Conservation (phyloP, 176 grass and related monocot species). For the Musa beccarii region DNA sequence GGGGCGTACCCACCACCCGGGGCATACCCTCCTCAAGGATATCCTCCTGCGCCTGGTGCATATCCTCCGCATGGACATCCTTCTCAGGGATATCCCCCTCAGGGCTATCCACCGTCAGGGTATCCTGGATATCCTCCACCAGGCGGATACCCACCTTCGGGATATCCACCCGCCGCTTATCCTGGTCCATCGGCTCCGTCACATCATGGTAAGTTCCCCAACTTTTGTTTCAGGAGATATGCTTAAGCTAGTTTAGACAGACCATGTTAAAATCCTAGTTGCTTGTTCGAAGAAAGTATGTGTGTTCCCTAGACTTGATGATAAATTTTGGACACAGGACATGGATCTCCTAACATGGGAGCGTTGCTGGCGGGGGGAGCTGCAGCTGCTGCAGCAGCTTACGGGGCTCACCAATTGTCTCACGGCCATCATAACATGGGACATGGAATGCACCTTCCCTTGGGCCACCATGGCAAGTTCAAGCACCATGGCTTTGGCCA, state of each 20-base stretch:
- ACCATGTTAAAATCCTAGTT: neutral
- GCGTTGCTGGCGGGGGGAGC: constrained; percentile 42
- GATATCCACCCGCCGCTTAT: constrained; percentile 33
- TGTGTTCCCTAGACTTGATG: neutral
- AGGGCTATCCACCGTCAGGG: constrained; percentile 35
- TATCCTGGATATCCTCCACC: constrained; percentile 3
- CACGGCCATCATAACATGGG: constrained; percentile 31
- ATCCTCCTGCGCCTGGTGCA: constrained; percentile 16
- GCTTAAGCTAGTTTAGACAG: neutral
- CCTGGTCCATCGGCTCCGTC: constrained; percentile 9
- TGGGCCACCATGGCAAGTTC: constrained; percentile 46
- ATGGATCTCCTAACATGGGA: constrained; percentile 30
- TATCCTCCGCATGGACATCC: constrained; percentile 32
- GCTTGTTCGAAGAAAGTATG: no score
- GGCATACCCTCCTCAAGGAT: constrained; percentile 30
- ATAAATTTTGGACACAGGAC: constrained; percentile 4
- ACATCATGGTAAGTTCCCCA: neutral
- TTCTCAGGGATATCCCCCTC: neutral
- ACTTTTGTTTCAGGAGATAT: neutral
- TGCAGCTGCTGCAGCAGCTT: constrained; percentile 26
- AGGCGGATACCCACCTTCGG: constrained; percentile 29
- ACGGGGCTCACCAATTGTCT: constrained; percentile 41
- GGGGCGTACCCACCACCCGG: constrained; percentile 28
- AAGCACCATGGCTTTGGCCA: constrained; percentile 15
- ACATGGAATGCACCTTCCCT: constrained; percentile 6